A percentile compares a stretch with the other conserved stretches of the same genome.
These are phyloP conservation scores for Candida chauliodis DNA, from an alignment of 805 yeast genomes.

Conservation along the genomic window DNA sequence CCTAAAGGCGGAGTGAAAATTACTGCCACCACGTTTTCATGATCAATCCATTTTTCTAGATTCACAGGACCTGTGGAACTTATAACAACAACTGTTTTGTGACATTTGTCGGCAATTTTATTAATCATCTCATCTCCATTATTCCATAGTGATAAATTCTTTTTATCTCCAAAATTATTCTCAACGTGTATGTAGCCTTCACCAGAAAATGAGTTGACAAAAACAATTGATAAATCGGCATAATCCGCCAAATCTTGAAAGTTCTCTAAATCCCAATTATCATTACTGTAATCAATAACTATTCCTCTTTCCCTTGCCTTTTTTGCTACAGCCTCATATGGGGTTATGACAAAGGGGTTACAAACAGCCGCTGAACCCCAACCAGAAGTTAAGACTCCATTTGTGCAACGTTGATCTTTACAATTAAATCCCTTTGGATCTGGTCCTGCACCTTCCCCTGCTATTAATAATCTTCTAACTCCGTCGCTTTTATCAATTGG, in stretches of 20 bases:
- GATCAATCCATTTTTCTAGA: constrained; percentile 54
- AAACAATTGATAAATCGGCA: constrained; percentile 52
- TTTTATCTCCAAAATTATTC: constrained; percentile 56
- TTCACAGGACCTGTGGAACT: constrained; percentile 59
- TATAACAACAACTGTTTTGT: constrained; percentile 56
- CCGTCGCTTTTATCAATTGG: constrained; percentile 49
- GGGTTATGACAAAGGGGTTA: constrained; percentile 55
- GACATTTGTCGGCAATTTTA: constrained; percentile 46
- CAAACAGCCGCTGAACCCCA: constrained; percentile 65
- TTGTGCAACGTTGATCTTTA: constrained; percentile 48
- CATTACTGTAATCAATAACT: constrained; percentile 41
- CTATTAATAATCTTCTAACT: constrained; percentile 38
- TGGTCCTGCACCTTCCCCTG: constrained; percentile 52
- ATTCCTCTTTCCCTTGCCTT: constrained; percentile 46
- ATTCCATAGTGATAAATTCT: constrained; percentile 52
- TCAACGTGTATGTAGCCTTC: constrained; percentile 59
- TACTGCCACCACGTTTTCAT: constrained; percentile 57
- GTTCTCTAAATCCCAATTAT: constrained; percentile 44
- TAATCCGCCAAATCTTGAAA: constrained; percentile 43
- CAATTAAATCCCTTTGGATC: constrained; percentile 52
- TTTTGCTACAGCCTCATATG: constrained; percentile 50
- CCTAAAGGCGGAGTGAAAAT: constrained; percentile 56
- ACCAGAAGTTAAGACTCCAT: constrained; percentile 56
- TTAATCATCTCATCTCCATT: constrained; percentile 53
- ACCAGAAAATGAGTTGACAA: constrained; percentile 54